Conservation (phyloP, 2,329 filamentous ascomycete species). For the Neonectria magnoliae region DNA sequence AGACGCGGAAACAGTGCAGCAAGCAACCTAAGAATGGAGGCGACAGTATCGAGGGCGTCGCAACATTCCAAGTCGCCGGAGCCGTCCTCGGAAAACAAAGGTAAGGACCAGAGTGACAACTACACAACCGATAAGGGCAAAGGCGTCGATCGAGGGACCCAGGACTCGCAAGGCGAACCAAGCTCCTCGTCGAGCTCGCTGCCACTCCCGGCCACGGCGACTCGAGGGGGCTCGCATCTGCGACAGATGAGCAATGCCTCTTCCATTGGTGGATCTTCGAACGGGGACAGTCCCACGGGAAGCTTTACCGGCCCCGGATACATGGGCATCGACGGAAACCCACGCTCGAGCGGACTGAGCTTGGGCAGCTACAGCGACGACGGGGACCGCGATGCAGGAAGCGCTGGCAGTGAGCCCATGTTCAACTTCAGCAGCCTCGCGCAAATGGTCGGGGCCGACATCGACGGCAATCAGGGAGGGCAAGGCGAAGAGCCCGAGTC, state of each 20-base stretch:
- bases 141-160: conserved; percentile 66
- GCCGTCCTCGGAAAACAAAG: conserved; percentile 37
- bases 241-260: conserved; percentile 89
- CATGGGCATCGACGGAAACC: conserved; percentile 51
- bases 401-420: conserved; percentile 74
- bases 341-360: conserved; percentile 65
- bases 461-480: conserved; percentile 55
- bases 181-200: conserved; percentile 52
- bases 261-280: conserved; percentile 77
- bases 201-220: conserved; percentile 60
- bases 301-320: conserved; percentile 56
- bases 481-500: conserved; percentile 43
- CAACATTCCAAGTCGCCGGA: conserved; percentile 41
- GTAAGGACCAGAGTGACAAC: conserved; percentile 41
- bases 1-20: conserved; percentile 68
- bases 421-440: conserved; percentile 92
- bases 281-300: conserved; percentile 71
- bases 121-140: conserved; percentile 70
- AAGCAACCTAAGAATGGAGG: conserved; percentile 68
- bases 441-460: conserved; percentile 78
- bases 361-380: conserved; percentile 58
- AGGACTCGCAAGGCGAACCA: conserved; percentile 39
- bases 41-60: conserved; percentile 59
- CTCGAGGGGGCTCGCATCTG: conserved; percentile 74
- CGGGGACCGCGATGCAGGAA: conserved; percentile 61